Evolutionary conservation across 805 yeast genomes (phyloP), one percentile per base, ranked within the genome.

Genomic region (Candida anglica): DNA sequence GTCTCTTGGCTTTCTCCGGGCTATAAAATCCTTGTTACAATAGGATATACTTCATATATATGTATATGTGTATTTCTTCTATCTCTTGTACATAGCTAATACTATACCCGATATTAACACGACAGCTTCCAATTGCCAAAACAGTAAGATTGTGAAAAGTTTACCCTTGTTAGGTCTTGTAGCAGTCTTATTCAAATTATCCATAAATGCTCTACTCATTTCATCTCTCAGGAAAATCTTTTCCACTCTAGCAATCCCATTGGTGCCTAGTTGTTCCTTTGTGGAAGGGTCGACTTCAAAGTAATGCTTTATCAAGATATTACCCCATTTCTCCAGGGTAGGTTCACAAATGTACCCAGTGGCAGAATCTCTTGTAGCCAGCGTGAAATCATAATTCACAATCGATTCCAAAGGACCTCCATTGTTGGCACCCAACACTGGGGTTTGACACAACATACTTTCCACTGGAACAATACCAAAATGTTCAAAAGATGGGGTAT

Each of bases 391-490:
- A 42, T 42, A 63, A 35, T 55, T 45, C 7, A 66, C 68, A 7
- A 83, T 63, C 0, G 96, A 81, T 53, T 93, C 99, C 22, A 80
- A 59, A 0, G 98, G 98, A 0, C 99, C 99, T 18, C 98, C 99
- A 25, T 78, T 78, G 49, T 85, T 78, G 4, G 82, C 81, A 0
- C 96, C 96, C 33, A 93, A 61, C 0, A 89, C 96, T 0, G 95
- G 87, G 0, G 81, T 81, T 19, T 85, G 82, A 37, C 75, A 69
- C 30, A 81, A 71, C 97, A 93, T 89, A 9, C 96, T 89, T 55
- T 93, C 98, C 11, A 93, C 69, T 1, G 99, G 99, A 7, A 93
- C 99, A 43, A 93, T 93, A 10, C 99, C 99, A 53, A 93, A 93
- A 61, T 93, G 99, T 57, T 93, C 98, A 47, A 73, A 74, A 0